Evolutionary conservation across 164 flowering plant genomes (phyloP).

Genomic region (Annona cherimola): DNA sequence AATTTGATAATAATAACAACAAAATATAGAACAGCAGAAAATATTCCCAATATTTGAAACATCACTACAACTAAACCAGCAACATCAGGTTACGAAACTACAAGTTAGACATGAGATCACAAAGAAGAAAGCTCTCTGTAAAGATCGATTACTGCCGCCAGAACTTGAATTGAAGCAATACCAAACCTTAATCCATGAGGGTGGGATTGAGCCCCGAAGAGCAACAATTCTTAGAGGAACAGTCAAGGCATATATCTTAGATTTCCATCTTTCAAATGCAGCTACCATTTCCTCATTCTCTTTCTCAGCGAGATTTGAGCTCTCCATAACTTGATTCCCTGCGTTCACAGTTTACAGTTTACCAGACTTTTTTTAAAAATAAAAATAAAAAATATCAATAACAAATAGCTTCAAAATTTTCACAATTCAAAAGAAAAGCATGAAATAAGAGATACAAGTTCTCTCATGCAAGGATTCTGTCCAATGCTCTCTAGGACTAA

Average conservation of each 20-base stretch:
- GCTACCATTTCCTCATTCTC: constrained; percentile 46
- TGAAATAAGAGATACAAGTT: neutral
- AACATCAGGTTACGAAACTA: no score
- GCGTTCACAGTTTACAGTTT: neutral
- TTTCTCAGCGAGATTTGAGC: constrained; percentile 13
- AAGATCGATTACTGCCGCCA: neutral
- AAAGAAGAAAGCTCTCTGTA: neutral
- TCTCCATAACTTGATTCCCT: constrained; percentile 12
- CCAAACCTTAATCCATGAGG: constrained; percentile 34
- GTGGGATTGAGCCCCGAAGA: constrained; percentile 75
- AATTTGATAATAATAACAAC: no score
- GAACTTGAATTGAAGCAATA: no score
- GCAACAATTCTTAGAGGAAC: constrained; percentile 75
- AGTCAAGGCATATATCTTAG: constrained; percentile 66
- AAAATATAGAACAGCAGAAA: no score
- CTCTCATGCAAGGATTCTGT: neutral
- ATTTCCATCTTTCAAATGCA: constrained; percentile 67
- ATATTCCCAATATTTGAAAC: no score
- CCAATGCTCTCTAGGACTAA: neutral
- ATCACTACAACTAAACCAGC: no score
- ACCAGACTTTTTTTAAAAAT: neutral
- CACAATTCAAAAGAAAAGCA: neutral
- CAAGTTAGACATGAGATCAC: neutral
- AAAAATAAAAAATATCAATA: constrained; percentile 3
- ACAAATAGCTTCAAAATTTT: neutral